These are phyloP conservation scores for Saccharum spontaneum DNA, from an alignment of 176 grass and related monocot genomes.

Conservation along the genomic window DNA sequence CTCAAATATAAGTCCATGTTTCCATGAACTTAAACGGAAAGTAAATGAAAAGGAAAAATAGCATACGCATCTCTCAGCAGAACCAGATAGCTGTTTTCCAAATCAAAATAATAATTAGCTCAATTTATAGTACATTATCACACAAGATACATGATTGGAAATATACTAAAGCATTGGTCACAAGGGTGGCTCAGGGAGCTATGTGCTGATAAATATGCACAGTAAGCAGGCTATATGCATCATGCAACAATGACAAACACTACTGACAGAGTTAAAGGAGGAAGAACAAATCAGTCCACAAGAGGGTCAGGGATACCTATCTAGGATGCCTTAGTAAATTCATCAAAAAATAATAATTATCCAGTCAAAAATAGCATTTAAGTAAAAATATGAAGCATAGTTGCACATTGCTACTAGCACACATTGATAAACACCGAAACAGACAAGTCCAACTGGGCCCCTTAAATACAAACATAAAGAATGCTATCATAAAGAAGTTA, in stretches of 20 bases:
- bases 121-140: too few relatives aligned
- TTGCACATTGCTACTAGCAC: background rate
- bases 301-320: background rate
- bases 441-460: background rate
- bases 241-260: background rate
- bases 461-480: background rate
- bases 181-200: background rate
- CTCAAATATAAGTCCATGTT: background rate
- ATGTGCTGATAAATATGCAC: background rate
- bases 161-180: background rate
- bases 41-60: background rate
- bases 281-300: background rate
- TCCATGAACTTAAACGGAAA: background rate
- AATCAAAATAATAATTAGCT: background rate
- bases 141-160: background rate
- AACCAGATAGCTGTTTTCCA: conserved; percentile 1
- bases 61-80: background rate
- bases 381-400: background rate
- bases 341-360: background rate
- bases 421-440: background rate
- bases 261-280: background rate
- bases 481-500: background rate
- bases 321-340: background rate
- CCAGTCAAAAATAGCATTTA: background rate
- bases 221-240: background rate